Conservation (phyloP, 2,329 filamentous ascomycete species). For the Alternaria brassicae region DNA sequence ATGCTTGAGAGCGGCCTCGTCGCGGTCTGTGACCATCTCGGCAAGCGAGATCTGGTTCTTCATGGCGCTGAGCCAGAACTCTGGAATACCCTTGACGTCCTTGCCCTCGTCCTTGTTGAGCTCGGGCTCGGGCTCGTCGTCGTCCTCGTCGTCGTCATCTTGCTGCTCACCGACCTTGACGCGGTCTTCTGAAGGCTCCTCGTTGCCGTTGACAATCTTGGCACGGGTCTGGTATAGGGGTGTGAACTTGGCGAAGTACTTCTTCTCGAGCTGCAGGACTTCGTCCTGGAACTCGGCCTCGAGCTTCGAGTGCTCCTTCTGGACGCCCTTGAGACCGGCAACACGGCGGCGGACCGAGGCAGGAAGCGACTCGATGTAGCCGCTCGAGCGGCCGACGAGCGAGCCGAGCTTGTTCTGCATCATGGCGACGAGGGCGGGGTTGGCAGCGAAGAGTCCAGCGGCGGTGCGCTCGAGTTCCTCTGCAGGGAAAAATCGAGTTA, state of each 20-base stretch:
- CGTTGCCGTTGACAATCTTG: constrained; percentile 84
- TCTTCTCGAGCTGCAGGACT: constrained; percentile 97
- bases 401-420: constrained; percentile 95
- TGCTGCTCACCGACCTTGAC: constrained; percentile 81
- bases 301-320: constrained; percentile 98
- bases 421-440: constrained; percentile 94
- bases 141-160: constrained; percentile 65
- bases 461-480: constrained; percentile 92
- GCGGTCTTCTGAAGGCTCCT: constrained; percentile 87
- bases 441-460: constrained; percentile 92
- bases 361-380: constrained; percentile 96
- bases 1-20: constrained; percentile 90
- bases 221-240: constrained; percentile 96
- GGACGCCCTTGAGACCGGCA: constrained; percentile 93
- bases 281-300: constrained; percentile 99
- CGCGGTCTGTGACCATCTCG: constrained; percentile 98
- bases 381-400: constrained; percentile 92
- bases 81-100: constrained; percentile 81
- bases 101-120: constrained; percentile 65
- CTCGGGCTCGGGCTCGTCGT: constrained; percentile 61
- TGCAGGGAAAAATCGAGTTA: constrained; percentile 55
- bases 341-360: constrained; percentile 89
- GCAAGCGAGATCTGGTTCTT: constrained; percentile 98
- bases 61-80: constrained; percentile 99
- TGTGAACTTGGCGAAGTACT: constrained; percentile 98